These are phyloP conservation scores for Pyrrhoderma noxium DNA, from an alignment of 1,284 basidiomycete species.

Conservation along the genomic window DNA sequence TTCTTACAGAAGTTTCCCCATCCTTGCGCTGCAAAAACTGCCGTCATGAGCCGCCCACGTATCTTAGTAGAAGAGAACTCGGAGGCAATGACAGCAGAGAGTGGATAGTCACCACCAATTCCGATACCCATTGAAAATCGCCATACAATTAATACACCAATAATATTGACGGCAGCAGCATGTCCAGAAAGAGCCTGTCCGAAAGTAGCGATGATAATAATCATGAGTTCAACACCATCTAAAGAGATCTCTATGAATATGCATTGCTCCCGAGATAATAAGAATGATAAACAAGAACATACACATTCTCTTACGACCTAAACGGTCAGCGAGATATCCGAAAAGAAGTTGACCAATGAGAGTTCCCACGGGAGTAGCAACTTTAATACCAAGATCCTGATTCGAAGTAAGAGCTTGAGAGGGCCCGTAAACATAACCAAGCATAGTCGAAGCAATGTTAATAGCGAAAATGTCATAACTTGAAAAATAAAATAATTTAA, in stretches of 20 bases:
- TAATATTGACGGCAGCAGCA: constrained; percentile 47
- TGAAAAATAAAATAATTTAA: neutral
- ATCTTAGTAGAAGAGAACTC: constrained; percentile 57
- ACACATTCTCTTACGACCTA: constrained; percentile 72
- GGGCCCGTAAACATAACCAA: constrained; percentile 48
- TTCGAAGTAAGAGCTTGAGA: constrained; percentile 35
- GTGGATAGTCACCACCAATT: constrained; percentile 51
- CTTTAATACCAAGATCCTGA: constrained; percentile 62
- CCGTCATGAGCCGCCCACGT: constrained; percentile 51
- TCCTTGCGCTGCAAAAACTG: constrained; percentile 49
- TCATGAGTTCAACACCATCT: constrained; percentile 56
- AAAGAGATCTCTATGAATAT: constrained; percentile 28
- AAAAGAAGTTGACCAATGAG: constrained; percentile 55
- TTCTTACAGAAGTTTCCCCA: constrained; percentile 44
- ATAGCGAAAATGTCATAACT: constrained; percentile 46
- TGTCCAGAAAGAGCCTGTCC: constrained; percentile 42
- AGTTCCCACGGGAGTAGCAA: constrained; percentile 46
- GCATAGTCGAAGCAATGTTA: constrained; percentile 48
- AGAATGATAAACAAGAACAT: constrained; percentile 25
- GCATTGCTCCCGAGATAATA: neutral
- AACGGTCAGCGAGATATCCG: constrained; percentile 62
- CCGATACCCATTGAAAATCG: constrained; percentile 42
- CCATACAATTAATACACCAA: constrained; percentile 55
- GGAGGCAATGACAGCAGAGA: constrained; percentile 43
- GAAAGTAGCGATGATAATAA: constrained; percentile 47